Evolutionary conservation across 1,139 yeast species (phyloP), one percentile per base, ranked within the genome.

Genomic region (Kurtzmaniella natalensis): DNA sequence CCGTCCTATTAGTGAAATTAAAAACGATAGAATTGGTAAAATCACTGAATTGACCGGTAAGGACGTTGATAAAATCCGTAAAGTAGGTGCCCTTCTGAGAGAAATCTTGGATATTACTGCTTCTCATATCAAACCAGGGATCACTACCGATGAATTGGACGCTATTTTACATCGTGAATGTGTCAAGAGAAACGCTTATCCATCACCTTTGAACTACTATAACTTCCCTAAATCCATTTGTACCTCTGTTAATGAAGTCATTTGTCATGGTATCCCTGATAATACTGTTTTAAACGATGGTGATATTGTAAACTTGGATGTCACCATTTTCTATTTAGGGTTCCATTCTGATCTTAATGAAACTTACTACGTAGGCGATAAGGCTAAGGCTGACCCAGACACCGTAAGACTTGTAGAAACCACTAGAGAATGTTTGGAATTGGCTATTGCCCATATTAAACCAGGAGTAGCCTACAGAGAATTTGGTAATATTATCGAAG

Each of bases 221-320:
- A 85, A 87, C 59, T 94, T 79, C 64, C 97, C 98, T 26, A 89
- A 88, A 57, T 81, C 94, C 21, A 75, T 87, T 30, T 94, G 98
- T 63, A 87, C 96, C 1, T 87, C 96, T 5, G 80, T 94, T 28
- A 89, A 94, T 58, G 98, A 92, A 64, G 81, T 88, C 39, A 85
- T 92, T 41, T 92, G 99, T 57, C 99, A 92, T 58, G 99, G 99
- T 45, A 85, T 92, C 39, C 98, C 98, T 18, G 98, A 94, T 58
- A 73, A 84, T 61, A 76, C 89, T 36, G 78, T 78, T 26, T 70
- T 94, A 42, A 64, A 86, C 55, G 97, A 92, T 49, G 98, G 99
- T 35, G 99, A 94, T 56, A 92, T 94, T 46, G 72, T 94, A 44
- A 94, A 94, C 56, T 65, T 94, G 45, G 99, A 94, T 56, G 87